Evolutionary conservation across 2,329 filamentous ascomycete species (phyloP).

Genomic region (Aspergillus viridinutans): DNA sequence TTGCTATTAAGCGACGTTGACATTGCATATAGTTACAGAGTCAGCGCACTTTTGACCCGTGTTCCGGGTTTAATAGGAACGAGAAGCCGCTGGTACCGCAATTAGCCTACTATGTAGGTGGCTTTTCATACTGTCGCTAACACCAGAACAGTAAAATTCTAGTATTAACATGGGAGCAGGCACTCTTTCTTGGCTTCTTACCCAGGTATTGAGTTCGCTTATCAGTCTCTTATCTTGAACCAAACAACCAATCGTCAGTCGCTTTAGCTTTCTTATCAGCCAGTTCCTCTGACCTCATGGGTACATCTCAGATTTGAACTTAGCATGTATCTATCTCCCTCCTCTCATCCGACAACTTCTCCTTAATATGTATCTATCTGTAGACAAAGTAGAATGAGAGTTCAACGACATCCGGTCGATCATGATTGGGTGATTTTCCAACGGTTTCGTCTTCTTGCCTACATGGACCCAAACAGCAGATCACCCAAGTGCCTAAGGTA

Average conservation of each 20-base stretch:
- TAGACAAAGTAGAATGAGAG: too few species aligned
- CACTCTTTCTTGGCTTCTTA: not conserved
- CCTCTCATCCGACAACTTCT: not conserved
- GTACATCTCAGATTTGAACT: not conserved
- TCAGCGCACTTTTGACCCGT: not conserved
- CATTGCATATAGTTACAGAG: not conserved
- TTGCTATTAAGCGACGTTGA: not conserved
- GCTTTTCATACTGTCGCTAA: not conserved
- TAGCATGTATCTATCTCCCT: not conserved
- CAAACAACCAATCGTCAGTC: slow-evolving; percentile 4
- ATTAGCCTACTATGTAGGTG: not conserved
- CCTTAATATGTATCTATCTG: not conserved
- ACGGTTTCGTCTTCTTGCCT: not conserved
- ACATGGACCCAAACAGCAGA: not conserved
- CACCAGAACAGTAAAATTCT: not conserved
- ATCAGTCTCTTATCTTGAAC: slow-evolving; percentile 1
- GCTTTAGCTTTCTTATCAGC: slow-evolving; percentile 1
- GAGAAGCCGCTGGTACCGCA: not conserved
- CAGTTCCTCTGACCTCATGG: not conserved
- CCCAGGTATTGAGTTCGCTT: not conserved
- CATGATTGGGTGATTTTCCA: not conserved
- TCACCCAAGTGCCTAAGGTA: too few species aligned
- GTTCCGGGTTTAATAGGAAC: not conserved
- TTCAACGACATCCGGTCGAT: not conserved
- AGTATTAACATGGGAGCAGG: too few species aligned